These are phyloP conservation scores for Aechmea fasciata DNA, from an alignment of 176 grass and related monocot genomes.

Conservation along the genomic window DNA sequence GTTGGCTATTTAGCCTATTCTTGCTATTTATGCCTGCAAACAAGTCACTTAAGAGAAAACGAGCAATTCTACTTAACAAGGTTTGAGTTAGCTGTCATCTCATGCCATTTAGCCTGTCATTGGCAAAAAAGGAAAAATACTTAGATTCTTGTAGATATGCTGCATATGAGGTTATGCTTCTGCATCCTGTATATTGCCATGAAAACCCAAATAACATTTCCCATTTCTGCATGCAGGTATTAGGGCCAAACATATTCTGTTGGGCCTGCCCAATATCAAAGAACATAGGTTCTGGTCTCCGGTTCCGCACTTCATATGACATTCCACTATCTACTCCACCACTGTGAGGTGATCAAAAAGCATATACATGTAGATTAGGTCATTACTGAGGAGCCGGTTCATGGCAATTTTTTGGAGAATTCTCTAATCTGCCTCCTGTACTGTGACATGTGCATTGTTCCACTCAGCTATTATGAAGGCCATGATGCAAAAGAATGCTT, in stretches of 20 bases:
- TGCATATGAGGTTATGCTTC: not conserved
- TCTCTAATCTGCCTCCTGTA: not conserved
- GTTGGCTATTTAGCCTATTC: too few species aligned
- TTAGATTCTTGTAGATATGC: too few species aligned
- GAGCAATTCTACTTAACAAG: too few species aligned
- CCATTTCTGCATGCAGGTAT: constrained; percentile 31
- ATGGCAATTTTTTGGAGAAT: not conserved
- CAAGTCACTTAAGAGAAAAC: too few species aligned
- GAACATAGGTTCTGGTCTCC: constrained; percentile 47
- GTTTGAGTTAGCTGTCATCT: too few species aligned
- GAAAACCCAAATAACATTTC: not conserved
- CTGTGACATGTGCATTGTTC: too few species aligned
- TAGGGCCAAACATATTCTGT: constrained; percentile 66
- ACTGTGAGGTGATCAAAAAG: constrained; percentile 31
- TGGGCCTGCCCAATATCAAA: constrained; percentile 60
- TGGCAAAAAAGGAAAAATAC: too few species aligned
- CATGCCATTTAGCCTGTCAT: too few species aligned
- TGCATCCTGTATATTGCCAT: not conserved
- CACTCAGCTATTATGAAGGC: too few species aligned
- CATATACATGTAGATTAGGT: constrained; percentile 19
- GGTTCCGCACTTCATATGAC: constrained; percentile 74
- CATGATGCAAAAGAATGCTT: too few species aligned
- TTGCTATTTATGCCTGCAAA: too few species aligned
- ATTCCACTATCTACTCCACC: constrained; percentile 36
- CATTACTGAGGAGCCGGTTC: too few species aligned